Conservation (phyloP, 495 filamentous ascomycete genomes). For the Trichoderma virens region DNA sequence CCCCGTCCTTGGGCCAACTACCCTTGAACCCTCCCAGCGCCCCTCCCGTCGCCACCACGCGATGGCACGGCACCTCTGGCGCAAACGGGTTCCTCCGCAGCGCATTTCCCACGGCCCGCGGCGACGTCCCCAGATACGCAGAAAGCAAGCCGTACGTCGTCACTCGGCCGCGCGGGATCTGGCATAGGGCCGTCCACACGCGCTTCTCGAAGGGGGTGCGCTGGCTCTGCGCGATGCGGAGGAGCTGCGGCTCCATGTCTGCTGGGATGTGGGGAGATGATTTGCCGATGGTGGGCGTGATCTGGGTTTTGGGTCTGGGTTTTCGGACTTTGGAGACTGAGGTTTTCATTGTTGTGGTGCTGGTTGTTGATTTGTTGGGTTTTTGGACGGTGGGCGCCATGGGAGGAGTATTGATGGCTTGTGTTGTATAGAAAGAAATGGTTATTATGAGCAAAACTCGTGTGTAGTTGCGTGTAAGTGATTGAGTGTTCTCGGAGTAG, state of each 20-base stretch:
- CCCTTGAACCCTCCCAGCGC: slow-evolving; percentile 46
- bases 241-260: slow-evolving; percentile 23
- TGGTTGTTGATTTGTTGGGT: neutral
- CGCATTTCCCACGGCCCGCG: slow-evolving; percentile 73
- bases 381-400: neutral
- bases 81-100: slow-evolving; percentile 65
- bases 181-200: slow-evolving; percentile 57
- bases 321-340: slow-evolving; percentile 11
- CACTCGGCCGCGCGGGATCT: slow-evolving; percentile 62
- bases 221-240: slow-evolving; percentile 29
- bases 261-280: slow-evolving; percentile 13
- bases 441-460: too few relatives aligned
- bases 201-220: slow-evolving; percentile 50
- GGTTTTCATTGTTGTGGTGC: slow-evolving; percentile 3
- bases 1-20: slow-evolving; percentile 29
- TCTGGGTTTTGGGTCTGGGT: slow-evolving; percentile 9
- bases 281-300: neutral
- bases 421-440: too few relatives aligned
- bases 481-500: too few relatives aligned
- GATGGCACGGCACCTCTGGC: slow-evolving; percentile 51
- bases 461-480: neutral
- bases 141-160: slow-evolving; percentile 69
- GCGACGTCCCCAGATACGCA: slow-evolving; percentile 56
- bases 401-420: too few relatives aligned
- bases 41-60: slow-evolving; percentile 39